Base-by-base conservation (phyloP, 1,139 yeast species). In the Yamadazyma membranifaciens region DNA sequence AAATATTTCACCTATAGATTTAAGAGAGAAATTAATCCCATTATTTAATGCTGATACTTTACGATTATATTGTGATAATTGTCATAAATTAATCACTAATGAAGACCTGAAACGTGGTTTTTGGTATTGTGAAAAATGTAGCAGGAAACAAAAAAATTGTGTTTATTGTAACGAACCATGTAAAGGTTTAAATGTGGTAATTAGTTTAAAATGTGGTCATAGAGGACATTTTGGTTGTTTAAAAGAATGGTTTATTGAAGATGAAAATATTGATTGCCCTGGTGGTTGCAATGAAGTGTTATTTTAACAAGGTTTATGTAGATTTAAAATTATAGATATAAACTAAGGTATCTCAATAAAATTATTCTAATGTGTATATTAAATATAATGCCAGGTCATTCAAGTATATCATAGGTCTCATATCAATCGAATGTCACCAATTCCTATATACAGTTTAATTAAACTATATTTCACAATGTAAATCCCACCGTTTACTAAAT, bases 41-140 rank as follows among this genome's bases (percentile, higher is more conserved):
- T 40, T 47, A 3, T 50, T 48, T 31, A 34, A 43, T 30, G 36
- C 40, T 16, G 54, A 50, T 16, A 42, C 30, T 6, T 34, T 50
- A 12, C 45, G 54, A 33, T 70, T 82, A 17, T 80, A 76, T 49
- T 91, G 98, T 57, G 80, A 79, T 34, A 67, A 72, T 47, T 91
- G 97, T 59, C 69, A 73, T 31, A 70, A 76, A 38, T 69, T 87
- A 5, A 64, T 89, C 12, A 63, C 79, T 4, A 88, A 87, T 56
- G 94, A 86, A 48, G 59, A 60, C 9, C 69, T 82, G 12, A 81
- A 79, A 53, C 73, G 77, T 51, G 95, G 94, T 0, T 83, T 75
- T 51, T 89, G 96, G 96, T 87, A 82, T 57, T 91, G 97, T 63
- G 88, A 81, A 39, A 72, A 71, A 33, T 91, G 97, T 58, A 65